Percentiles rank a stretch among this genome's conserved stretches.
phyloP scores from a whole-genome alignment of 108 stramenopile species.

The Stephanodiscus minutulus region DNA sequence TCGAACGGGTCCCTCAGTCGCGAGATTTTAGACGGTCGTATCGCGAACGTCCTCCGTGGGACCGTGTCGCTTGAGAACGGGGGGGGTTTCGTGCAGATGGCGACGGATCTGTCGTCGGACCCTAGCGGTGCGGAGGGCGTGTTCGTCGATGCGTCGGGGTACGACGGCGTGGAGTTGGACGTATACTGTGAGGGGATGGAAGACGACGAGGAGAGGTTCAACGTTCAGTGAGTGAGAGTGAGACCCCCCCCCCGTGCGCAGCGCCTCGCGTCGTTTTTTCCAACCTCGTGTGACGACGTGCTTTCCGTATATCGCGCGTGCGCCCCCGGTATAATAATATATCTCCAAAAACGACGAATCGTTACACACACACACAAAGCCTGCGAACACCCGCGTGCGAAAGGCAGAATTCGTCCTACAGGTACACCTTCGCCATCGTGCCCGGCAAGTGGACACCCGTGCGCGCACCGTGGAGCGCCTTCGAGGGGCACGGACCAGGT shows the following conservation, averaged over 20 bases:
- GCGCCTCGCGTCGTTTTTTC: no score
- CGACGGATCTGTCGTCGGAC: slow-evolving; percentile 68
- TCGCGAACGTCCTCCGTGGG: slow-evolving; percentile 60
- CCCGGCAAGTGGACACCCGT: slow-evolving; percentile 60
- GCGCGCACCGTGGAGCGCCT: slow-evolving; percentile 61
- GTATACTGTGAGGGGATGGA: slow-evolving; percentile 55
- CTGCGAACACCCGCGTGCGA: slow-evolving; percentile 61
- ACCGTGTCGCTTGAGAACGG: slow-evolving; percentile 64
- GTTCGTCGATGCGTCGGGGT: slow-evolving; percentile 67
- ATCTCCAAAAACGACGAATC: no score
- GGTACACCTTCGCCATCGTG: slow-evolving; percentile 51
- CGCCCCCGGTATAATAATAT: no score
- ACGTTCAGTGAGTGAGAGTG: slow-evolving; percentile 82
- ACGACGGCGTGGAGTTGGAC: slow-evolving; percentile 77
- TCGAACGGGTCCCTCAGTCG: slow-evolving; percentile 46
- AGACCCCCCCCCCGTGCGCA: no score
- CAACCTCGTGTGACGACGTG: slow-evolving; percentile 7
- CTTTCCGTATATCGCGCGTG: neutral
- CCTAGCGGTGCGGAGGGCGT: slow-evolving; percentile 33
- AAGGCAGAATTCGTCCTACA: slow-evolving; percentile 63
- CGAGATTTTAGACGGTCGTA: slow-evolving; percentile 36
- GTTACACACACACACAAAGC: slow-evolving; percentile 13
- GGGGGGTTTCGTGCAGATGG: slow-evolving; percentile 86
- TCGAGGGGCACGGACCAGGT: slow-evolving; percentile 66
- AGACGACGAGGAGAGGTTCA: slow-evolving; percentile 61